A percentile compares a stretch with the other conserved stretches of the same genome.
Evolutionary conservation across 2,329 filamentous ascomycete genomes (phyloP).

Genomic region (Neopestalotiopsis rosae): DNA sequence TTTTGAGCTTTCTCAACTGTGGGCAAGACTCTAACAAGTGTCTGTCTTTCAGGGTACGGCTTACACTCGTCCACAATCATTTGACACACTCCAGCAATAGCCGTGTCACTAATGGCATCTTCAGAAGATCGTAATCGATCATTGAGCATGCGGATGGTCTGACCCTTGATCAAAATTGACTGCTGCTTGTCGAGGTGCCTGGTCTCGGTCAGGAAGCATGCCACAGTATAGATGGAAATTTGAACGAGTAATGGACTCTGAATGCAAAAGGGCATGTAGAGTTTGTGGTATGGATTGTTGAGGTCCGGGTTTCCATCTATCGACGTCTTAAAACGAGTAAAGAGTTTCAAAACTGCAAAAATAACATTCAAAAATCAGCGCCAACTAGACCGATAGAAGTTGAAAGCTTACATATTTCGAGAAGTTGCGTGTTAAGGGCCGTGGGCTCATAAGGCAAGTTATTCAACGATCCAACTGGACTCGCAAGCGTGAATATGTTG

Average conservation of each 20-base stretch:
- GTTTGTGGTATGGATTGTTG: slow-evolving; percentile 16
- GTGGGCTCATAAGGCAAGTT: slow-evolving; percentile 4
- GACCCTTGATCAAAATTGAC: slow-evolving; percentile 19
- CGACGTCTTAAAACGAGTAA: slow-evolving; percentile 14
- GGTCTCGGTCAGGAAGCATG: slow-evolving; percentile 19
- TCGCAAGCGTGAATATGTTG: neutral
- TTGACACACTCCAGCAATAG: slow-evolving; percentile 17
- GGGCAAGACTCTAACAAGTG: neutral
- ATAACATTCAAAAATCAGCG: neutral
- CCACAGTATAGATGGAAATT: slow-evolving; percentile 18
- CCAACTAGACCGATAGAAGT: neutral
- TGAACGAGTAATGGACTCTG: slow-evolving; percentile 19
- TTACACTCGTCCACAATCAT: slow-evolving; percentile 18
- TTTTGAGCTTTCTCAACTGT: neutral
- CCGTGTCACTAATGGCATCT: slow-evolving; percentile 9
- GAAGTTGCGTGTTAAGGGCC: slow-evolving; percentile 10
- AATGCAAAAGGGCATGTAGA: slow-evolving; percentile 20
- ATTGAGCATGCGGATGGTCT: slow-evolving; percentile 20
- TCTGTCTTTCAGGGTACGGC: neutral
- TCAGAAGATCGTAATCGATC: slow-evolving; percentile 13
- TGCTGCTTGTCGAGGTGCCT: slow-evolving; percentile 19
- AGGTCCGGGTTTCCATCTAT: slow-evolving; percentile 17
- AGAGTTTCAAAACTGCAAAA: slow-evolving; percentile 10
- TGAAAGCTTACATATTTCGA: slow-evolving; percentile 13
- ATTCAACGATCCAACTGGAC: neutral